Percentiles rank a stretch among this genome's conserved stretches.
These are phyloP conservation scores for Rachicladosporium sp. DNA, from an alignment of 2,329 filamentous ascomycete species.

Conservation along the genomic window DNA sequence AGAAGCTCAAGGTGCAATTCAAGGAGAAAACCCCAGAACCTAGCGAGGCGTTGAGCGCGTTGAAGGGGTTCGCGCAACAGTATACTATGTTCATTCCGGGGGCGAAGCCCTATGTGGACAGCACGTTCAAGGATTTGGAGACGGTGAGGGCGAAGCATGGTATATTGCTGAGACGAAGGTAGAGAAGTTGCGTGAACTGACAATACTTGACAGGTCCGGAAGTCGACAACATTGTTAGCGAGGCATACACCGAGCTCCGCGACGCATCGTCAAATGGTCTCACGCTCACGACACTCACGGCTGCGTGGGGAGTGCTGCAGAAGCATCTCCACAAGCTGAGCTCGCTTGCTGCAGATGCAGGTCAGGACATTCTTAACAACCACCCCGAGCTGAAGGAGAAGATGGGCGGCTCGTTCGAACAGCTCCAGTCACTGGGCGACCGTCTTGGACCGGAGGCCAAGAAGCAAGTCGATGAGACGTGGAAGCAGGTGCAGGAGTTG, in stretches of 20 bases:
- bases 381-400: conserved; percentile 63
- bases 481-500: conserved; percentile 53
- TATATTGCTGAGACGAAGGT: conserved; percentile 20
- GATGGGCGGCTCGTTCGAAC: conserved; percentile 53
- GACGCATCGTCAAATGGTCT: conserved; percentile 45
- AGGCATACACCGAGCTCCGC: conserved; percentile 57
- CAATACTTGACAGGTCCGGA: conserved; percentile 34
- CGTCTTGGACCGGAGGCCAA: conserved; percentile 64
- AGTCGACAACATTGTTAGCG: conserved; percentile 54
- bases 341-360: conserved; percentile 49
- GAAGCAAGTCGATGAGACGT: conserved; percentile 62
- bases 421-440: conserved; percentile 57
- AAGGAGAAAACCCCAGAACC: conserved; percentile 50
- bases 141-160: conserved; percentile 54
- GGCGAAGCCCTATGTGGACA: conserved; percentile 54
- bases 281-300: conserved; percentile 48
- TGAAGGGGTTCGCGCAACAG: conserved; percentile 53
- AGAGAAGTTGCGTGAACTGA: too few relatives aligned
- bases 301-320: conserved; percentile 50
- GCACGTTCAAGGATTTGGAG: conserved; percentile 59
- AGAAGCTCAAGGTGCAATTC: conserved; percentile 29
- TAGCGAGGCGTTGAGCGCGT: conserved; percentile 53
- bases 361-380: conserved; percentile 55
- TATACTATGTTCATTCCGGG: conserved; percentile 64
- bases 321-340: conserved; percentile 49